These are phyloP conservation scores for Glycine tomentella DNA, from an alignment of 306 rosid species.

Conservation along the genomic window DNA sequence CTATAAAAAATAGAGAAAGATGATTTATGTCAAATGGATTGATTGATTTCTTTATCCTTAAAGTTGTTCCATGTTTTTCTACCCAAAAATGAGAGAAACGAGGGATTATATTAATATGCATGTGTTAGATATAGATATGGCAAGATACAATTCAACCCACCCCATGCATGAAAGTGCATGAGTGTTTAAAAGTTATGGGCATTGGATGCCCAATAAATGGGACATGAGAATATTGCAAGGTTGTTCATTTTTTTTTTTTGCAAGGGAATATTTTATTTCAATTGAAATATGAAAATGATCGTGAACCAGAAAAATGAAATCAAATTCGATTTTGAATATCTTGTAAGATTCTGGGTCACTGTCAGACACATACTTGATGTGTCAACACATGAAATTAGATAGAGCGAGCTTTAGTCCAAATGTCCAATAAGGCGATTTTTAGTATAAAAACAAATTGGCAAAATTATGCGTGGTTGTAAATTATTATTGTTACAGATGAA, in stretches of 20 bases:
- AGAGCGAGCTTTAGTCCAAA: conserved; percentile 7
- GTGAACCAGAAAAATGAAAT: conserved; percentile 45
- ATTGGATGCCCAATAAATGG: conserved; percentile 43
- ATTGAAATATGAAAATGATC: conserved; percentile 34
- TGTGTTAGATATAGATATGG: not conserved
- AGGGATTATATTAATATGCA: not conserved
- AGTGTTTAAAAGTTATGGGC: conserved; percentile 13
- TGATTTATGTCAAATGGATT: not conserved
- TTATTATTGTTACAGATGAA: conserved; percentile 28
- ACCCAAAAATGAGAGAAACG: not conserved
- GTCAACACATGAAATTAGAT: conserved; percentile 27
- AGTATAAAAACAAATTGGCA: conserved; percentile 17
- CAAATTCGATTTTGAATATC: conserved; percentile 49
- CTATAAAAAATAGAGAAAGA: not conserved
- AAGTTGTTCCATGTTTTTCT: conserved; percentile 22
- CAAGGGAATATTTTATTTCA: conserved; percentile 41
- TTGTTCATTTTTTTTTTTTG: conserved; percentile 17
- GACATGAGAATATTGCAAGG: conserved; percentile 45
- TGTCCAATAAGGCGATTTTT: not conserved
- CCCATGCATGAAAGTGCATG: conserved; percentile 12
- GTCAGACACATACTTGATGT: conserved; percentile 40
- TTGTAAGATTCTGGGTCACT: conserved; percentile 49
- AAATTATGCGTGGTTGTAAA: not conserved
- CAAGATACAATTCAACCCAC: conserved; percentile 23
- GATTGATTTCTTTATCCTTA: conserved; percentile 19